These are phyloP conservation scores for Corinectria fuckeliana DNA, from an alignment of 2,329 filamentous ascomycete genomes.

Conservation along the genomic window DNA sequence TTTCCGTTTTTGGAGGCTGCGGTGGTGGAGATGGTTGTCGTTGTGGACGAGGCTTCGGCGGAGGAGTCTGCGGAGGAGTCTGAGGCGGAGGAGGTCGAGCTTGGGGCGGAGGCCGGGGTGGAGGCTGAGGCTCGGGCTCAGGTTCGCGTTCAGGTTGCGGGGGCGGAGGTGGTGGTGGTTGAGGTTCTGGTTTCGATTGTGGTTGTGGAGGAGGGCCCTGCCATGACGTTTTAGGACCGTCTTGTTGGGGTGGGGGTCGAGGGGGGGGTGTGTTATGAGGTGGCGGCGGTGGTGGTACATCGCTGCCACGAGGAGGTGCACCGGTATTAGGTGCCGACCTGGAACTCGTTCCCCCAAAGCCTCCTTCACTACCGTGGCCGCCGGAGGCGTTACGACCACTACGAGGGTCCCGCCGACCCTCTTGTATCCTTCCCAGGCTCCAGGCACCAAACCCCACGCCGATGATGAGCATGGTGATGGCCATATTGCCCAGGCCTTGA, in stretches of 20 bases:
- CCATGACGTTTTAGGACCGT: slow-evolving; percentile 48
- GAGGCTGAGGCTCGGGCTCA: slow-evolving; percentile 36
- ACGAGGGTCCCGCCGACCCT: slow-evolving; percentile 32
- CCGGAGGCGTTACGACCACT: slow-evolving; percentile 31
- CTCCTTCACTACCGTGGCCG: slow-evolving; percentile 33
- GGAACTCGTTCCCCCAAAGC: slow-evolving; percentile 40
- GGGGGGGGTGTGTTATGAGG: slow-evolving; percentile 42
- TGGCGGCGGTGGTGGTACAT: slow-evolving; percentile 45
- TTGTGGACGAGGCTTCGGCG: background rate
- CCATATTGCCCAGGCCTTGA: slow-evolving; percentile 74
- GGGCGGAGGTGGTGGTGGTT: slow-evolving; percentile 30
- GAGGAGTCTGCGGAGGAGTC: slow-evolving; percentile 20
- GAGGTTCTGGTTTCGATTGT: slow-evolving; percentile 32
- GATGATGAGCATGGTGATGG: slow-evolving; percentile 73
- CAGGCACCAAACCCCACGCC: slow-evolving; percentile 80
- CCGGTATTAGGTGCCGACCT: slow-evolving; percentile 44
- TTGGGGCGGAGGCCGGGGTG: slow-evolving; percentile 20
- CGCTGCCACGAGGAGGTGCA: slow-evolving; percentile 37
- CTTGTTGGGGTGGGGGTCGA: slow-evolving; percentile 37
- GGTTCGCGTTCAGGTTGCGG: slow-evolving; percentile 16
- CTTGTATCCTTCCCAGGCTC: slow-evolving; percentile 58
- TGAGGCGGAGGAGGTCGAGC: slow-evolving; percentile 27
- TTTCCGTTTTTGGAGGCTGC: slow-evolving; percentile 31
- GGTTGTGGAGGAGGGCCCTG: slow-evolving; percentile 40
- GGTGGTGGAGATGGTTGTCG: slow-evolving; percentile 5